Base-by-base conservation (phyloP, 2,329 filamentous ascomycete species). In the Simplicillium sp. region DNA sequence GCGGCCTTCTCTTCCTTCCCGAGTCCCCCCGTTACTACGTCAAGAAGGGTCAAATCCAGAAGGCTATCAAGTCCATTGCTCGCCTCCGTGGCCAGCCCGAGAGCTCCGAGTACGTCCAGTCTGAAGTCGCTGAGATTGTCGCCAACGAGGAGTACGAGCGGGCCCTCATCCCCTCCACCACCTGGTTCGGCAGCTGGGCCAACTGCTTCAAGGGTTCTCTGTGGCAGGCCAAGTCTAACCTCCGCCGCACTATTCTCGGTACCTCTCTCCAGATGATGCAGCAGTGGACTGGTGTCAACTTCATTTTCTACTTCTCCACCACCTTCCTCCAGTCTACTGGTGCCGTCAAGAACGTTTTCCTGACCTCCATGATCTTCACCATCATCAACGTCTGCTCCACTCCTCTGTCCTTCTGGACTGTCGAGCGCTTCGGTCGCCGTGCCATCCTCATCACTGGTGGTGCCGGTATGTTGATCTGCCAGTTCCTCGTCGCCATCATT, bases 141-240 rank as follows among this genome's bases (percentile, higher is more conserved):
- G 87, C 87, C 68, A 94, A 94, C 71, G 77, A 90, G 64, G 84
- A 86, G 65, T 88, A 90, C 59, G 88, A 94, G 71, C 71, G 81
- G 52, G 67, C 75, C 38, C 66, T 82, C 44, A 80, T 84, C 44
- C 82, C 83, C 47, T 62, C 71, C 49, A 69, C 68, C 50, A 73
- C 75, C 52, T 87, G 81, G 71, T 68, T 81, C 58, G 67, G 67
- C 51, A 75, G 71, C 55, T 94, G 87, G 87, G 61, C 67, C 50
- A 75, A 72, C 56, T 81, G 77, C 71, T 78, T 85, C 64, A 75
- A 56, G 46, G 76, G 84, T 50, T 75, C 78, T 50, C 68, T 87
- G 48, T 67, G 53, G 46, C 71, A 73, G 43, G 67, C 71, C 47
- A 81, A 80, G 49, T 79, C 78, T 47, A 87, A 80, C 70, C 58